These are phyloP conservation scores for Russula sp. DNA, from an alignment of 768 basidiomycete species.

Conservation along the genomic window DNA sequence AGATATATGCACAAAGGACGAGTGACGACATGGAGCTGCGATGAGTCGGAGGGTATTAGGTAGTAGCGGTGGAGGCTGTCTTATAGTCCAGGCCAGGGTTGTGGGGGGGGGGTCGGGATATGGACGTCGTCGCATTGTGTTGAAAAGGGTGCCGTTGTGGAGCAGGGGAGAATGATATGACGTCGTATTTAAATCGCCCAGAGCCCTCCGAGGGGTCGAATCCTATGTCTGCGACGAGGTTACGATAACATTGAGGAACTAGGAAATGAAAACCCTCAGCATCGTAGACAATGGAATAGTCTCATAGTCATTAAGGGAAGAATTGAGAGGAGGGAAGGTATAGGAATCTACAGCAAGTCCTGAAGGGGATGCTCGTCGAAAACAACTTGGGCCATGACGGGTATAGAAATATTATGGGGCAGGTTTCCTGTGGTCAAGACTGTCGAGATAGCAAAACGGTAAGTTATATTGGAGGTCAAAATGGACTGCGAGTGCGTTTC, in stretches of 20 bases:
- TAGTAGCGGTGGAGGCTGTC: background rate
- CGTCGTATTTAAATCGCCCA: conserved; percentile 24
- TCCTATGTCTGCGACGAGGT: conserved; percentile 7
- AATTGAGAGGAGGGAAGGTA: background rate
- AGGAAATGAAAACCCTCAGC: conserved; percentile 10
- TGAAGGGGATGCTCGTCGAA: conserved; percentile 23
- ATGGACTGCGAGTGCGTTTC: conserved; percentile 1
- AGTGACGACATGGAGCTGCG: background rate
- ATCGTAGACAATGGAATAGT: background rate
- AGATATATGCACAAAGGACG: conserved; percentile 10
- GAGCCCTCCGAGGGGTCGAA: conserved; percentile 17
- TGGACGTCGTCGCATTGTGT: conserved; percentile 6
- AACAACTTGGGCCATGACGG: conserved; percentile 22
- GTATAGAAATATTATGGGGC: background rate
- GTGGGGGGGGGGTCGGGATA: conserved; percentile 1
- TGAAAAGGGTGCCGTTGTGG: conserved; percentile 12
- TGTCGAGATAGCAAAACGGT: background rate
- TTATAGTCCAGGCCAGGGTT: background rate
- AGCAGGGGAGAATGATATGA: conserved; percentile 24
- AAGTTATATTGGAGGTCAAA: conserved; percentile 8
- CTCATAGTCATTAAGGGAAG: background rate
- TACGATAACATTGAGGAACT: conserved; percentile 14
- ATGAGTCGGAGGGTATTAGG: background rate
- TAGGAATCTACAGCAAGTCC: background rate
- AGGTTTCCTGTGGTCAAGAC: background rate